Evolutionary conservation across 106 monocot species (phyloP).

Genomic region (Alisma plantagoaquatica): DNA sequence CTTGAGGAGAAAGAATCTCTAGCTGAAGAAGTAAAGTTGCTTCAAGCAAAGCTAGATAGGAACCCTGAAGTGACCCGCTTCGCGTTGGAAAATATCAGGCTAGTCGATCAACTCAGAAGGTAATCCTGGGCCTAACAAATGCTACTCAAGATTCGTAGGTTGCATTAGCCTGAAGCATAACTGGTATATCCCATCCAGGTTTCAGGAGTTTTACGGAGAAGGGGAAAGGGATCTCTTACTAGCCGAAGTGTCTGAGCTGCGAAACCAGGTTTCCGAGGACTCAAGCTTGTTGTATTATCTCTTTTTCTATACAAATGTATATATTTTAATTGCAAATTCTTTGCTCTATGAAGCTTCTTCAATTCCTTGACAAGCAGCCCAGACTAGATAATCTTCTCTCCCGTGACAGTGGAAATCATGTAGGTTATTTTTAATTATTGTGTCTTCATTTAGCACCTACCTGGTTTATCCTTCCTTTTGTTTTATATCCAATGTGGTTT

Average conservation of each 20-base stretch:
- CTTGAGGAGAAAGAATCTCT: conserved; percentile 45
- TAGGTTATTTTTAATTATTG: no score
- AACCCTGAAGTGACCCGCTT: conserved; percentile 94
- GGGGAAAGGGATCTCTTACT: conserved; percentile 73
- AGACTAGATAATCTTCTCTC: conserved; percentile 16
- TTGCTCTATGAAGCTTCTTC: conserved; percentile 51
- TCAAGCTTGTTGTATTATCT: no score
- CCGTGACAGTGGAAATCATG: conserved; percentile 15
- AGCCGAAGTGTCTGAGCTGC: conserved; percentile 64
- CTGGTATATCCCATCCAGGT: no score
- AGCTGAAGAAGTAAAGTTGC: conserved; percentile 48
- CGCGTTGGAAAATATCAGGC: conserved; percentile 84
- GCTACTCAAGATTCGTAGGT: no score
- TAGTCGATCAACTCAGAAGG: conserved; percentile 76
- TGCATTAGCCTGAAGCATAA: no score
- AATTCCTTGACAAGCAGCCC: conserved; percentile 46
- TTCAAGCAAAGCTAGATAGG: conserved; percentile 46
- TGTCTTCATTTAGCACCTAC: not conserved
- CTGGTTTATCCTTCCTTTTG: no score
- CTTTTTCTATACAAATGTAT: not conserved
- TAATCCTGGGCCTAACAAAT: conserved; percentile 7
- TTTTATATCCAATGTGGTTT: no score
- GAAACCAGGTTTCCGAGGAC: conserved; percentile 48
- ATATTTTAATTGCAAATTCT: not conserved
- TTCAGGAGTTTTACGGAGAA: conserved; percentile 85